Evolutionary conservation across 2,329 filamentous ascomycete species (phyloP), one percentile per base, ranked within the genome.

Genomic region (Alternaria ventricosa): DNA sequence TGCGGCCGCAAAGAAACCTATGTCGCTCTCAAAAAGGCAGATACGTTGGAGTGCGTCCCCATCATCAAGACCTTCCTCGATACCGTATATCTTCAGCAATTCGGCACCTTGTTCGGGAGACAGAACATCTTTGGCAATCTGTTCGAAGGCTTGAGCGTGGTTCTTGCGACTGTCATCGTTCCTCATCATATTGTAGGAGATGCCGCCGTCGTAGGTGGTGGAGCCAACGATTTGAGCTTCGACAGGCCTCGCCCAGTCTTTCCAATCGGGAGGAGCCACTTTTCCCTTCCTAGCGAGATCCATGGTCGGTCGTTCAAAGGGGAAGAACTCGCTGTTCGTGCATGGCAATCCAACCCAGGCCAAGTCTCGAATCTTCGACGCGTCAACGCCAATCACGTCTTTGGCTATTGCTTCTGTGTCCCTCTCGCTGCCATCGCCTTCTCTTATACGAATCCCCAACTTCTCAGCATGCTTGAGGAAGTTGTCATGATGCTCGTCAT

Each of bases 21-120:
- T 67, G 25, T 70, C 66, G 46, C 62, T 67, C 55, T 70, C 68
- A 50, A 69, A 70, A 6, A 68, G 53, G 60, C 68, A 70, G 11
- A 69, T 64, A 4, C 57, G 59, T 22, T 70, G 61, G 2, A 70
- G 56, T 5, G 68, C 68, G 12, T 65, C 55, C 3, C 45, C 23
- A 22, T 70, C 66, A 12, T 46, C 33, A 18, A 20, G 36, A 5
- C 28, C 15, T 4, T 36, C 36, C 4, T 25, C 27, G 20, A 55
- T 47, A 20, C 55, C 41, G 27, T 67, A 67, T 12, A 66, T 49
- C 0, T 22, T 18, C 55, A 64, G 56, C 11, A 69, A 25, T 15
- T 44, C 33, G 2, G 20, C 10, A 15, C 57, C 53, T 7, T 58
- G 27, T 8, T n/a, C 6, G 15, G 23, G 11, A n/a, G 55, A 61